Conservation (phyloP, 148 eudicot genomes). For the Chenopodium suecicum region DNA sequence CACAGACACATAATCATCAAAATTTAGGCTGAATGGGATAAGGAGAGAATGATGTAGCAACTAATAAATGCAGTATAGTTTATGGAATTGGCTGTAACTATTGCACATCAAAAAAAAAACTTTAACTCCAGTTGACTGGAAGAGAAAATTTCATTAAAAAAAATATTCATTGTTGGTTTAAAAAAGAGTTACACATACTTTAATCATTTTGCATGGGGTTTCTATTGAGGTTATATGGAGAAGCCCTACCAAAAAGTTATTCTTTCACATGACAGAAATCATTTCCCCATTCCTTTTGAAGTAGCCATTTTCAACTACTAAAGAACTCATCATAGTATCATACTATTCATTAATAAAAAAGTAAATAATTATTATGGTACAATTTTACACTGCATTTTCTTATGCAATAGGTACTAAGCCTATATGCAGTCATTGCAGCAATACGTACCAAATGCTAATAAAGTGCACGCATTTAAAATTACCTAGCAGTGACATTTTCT, state of each 20-base stretch:
- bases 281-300: background rate
- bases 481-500: constrained; percentile 51
- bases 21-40: background rate
- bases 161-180: background rate
- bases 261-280: background rate
- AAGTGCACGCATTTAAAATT: background rate
- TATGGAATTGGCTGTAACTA: background rate
- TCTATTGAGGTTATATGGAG: background rate
- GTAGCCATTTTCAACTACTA: background rate
- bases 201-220: background rate
- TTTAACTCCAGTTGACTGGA: background rate
- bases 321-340: too few species aligned
- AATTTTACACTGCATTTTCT: background rate
- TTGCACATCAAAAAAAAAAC: background rate
- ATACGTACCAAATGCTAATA: background rate
- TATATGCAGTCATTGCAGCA: background rate
- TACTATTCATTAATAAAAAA: constrained; percentile 2
- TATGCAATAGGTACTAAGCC: too few species aligned
- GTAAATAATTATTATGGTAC: background rate
- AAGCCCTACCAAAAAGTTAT: background rate
- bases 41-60: background rate
- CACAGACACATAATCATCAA: constrained; percentile 1
- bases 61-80: background rate
- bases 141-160: too few species aligned
- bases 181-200: too few species aligned